These are phyloP conservation scores for Apophysomyces trapeziformis DNA, from an alignment of 371 early-diverging fungal genomes.

Conservation along the genomic window DNA sequence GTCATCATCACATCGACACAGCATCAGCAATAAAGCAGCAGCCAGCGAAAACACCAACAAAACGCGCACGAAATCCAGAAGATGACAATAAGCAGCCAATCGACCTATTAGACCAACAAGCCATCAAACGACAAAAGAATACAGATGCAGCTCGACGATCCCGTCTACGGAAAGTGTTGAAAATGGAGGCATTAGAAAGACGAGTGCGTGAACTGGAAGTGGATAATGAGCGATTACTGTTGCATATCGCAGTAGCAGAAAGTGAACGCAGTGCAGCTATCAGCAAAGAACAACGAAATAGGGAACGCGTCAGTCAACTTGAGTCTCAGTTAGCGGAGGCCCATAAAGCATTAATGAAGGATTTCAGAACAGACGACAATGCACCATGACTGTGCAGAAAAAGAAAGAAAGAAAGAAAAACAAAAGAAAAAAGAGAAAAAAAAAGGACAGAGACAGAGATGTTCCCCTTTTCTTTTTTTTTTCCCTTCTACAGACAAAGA, in stretches of 20 bases:
- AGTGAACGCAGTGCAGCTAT: slow-evolving; percentile 17
- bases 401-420: not conserved
- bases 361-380: not conserved
- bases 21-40: not conserved
- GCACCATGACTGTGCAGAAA: not conserved
- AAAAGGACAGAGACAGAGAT: not conserved
- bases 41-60: not conserved
- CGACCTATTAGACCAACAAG: slow-evolving; percentile 53
- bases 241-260: slow-evolving; percentile 24
- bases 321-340: slow-evolving; percentile 15
- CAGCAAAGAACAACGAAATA: slow-evolving; percentile 1
- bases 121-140: slow-evolving; percentile 76
- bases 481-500: no score
- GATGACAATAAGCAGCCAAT: not conserved
- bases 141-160: slow-evolving; percentile 90
- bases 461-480: not conserved
- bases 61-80: not conserved
- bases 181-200: slow-evolving; percentile 74
- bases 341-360: slow-evolving; percentile 6
- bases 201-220: slow-evolving; percentile 70
- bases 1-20: not conserved
- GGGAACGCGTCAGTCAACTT: not conserved
- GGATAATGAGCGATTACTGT: slow-evolving; percentile 61
- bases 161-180: slow-evolving; percentile 75
- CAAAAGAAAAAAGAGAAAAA: not conserved